Conservation (phyloP, 768 basidiomycete genomes). For the Suillus subalutaceus region DNA sequence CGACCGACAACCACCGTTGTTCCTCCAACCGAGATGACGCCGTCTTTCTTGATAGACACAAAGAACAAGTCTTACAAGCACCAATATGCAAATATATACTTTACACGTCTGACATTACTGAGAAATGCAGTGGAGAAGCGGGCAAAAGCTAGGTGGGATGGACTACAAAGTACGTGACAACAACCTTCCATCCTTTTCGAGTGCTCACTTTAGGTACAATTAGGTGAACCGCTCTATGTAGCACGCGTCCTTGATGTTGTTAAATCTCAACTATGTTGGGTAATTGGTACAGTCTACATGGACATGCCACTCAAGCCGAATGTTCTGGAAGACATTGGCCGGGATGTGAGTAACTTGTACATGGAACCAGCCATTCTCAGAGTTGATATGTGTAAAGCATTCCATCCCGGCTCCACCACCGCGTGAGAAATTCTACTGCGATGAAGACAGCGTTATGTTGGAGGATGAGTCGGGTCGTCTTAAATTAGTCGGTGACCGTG, state of each 20-base stretch:
- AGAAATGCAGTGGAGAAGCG: conserved; percentile 48
- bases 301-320: conserved; percentile 99
- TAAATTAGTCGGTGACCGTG: conserved; percentile 74
- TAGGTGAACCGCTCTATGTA: conserved; percentile 73
- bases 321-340: conserved; percentile 91
- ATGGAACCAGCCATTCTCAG: conserved; percentile 9
- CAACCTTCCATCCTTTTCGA: neutral
- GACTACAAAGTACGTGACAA: conserved; percentile 40
- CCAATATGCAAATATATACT: conserved; percentile 78
- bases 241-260: conserved; percentile 85
- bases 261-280: conserved; percentile 83
- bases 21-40: conserved; percentile 30
- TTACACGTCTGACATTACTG: conserved; percentile 55
- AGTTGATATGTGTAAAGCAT: conserved; percentile 53
- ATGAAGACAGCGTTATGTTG: conserved; percentile 80
- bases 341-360: conserved; percentile 68
- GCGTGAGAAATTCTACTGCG: conserved; percentile 71
- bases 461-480: conserved; percentile 98
- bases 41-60: conserved; percentile 46
- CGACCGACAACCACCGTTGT: conserved; percentile 35
- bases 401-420: conserved; percentile 87
- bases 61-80: conserved; percentile 60
- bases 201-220: neutral
- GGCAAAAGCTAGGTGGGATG: conserved; percentile 55
- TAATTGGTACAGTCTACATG: conserved; percentile 96